phyloP scores from a whole-genome alignment of 768 basidiomycete species.

The Boletus tomentosulus region DNA sequence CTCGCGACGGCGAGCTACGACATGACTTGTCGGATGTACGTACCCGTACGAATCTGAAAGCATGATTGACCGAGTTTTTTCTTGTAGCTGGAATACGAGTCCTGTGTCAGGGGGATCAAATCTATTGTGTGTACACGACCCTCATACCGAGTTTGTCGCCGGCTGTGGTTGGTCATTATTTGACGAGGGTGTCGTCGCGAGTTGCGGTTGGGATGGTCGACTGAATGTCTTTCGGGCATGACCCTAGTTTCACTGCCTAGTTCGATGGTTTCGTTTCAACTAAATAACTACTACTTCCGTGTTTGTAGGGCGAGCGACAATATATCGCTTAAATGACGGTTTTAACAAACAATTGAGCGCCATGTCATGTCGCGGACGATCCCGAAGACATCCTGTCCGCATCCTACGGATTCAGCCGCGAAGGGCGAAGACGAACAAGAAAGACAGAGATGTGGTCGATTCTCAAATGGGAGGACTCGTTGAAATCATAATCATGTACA shows the following conservation, averaged over 20 bases:
- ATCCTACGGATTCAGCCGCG: conserved; percentile 54
- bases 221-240: conserved; percentile 69
- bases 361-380: conserved; percentile 20
- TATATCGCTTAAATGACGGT: background rate
- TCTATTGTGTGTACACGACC: conserved; percentile 69
- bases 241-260: background rate
- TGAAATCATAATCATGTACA: conserved; percentile 13
- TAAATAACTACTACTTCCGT: background rate
- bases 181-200: conserved; percentile 82
- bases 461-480: conserved; percentile 40
- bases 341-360: background rate
- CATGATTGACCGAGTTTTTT: background rate
- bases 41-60: conserved; percentile 14
- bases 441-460: conserved; percentile 61
- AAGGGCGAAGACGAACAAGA: conserved; percentile 64
- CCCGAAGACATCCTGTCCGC: conserved; percentile 68
- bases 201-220: conserved; percentile 89
- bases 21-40: conserved; percentile 92
- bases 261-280: no score
- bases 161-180: conserved; percentile 91
- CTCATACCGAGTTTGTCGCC: conserved; percentile 93
- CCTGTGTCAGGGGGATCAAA: conserved; percentile 46
- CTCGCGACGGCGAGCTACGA: conserved; percentile 81
- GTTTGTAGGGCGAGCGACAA: background rate
- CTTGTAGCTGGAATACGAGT: conserved; percentile 67